These are phyloP conservation scores for Aspergillus nidulans DNA, from an alignment of 495 filamentous ascomycete species.

Conservation along the genomic window DNA sequence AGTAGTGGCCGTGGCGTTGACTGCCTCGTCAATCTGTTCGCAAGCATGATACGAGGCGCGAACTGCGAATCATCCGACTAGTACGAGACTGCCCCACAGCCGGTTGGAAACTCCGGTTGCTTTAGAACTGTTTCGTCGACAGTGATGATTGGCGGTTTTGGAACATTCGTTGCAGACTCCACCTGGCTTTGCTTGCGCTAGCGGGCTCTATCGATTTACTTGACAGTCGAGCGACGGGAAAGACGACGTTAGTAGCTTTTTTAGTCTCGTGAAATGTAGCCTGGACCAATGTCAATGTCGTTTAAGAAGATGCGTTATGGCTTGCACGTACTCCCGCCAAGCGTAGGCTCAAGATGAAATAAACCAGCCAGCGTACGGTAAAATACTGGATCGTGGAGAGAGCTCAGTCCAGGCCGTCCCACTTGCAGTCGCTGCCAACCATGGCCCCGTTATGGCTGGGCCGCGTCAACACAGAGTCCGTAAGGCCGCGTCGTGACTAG, in stretches of 20 bases:
- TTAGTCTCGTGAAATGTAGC: background rate
- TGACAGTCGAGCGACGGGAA: background rate
- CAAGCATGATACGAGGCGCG: background rate
- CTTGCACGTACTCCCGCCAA: too few species aligned
- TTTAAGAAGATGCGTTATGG: too few species aligned
- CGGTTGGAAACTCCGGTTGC: constrained; percentile 1
- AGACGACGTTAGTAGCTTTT: background rate
- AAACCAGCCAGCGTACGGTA: background rate
- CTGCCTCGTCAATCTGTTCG: constrained; percentile 2
- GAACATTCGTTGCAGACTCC: background rate
- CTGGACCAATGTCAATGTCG: background rate
- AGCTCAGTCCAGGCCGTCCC: too few species aligned
- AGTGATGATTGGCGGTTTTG: constrained; percentile 9
- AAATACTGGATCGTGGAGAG: background rate
- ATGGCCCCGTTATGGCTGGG: too few species aligned
- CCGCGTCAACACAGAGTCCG: too few species aligned
- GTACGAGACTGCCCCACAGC: constrained; percentile 1
- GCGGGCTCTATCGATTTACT: background rate
- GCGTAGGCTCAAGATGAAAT: too few species aligned
- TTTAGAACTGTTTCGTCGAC: background rate
- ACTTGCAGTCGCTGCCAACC: too few species aligned
- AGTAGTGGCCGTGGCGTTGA: background rate
- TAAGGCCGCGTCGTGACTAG: too few species aligned
- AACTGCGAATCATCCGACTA: constrained; percentile 1
- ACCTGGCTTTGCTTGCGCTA: background rate